These are phyloP conservation scores for Candida easanensis DNA, from an alignment of 805 yeast genomes.

Conservation along the genomic window DNA sequence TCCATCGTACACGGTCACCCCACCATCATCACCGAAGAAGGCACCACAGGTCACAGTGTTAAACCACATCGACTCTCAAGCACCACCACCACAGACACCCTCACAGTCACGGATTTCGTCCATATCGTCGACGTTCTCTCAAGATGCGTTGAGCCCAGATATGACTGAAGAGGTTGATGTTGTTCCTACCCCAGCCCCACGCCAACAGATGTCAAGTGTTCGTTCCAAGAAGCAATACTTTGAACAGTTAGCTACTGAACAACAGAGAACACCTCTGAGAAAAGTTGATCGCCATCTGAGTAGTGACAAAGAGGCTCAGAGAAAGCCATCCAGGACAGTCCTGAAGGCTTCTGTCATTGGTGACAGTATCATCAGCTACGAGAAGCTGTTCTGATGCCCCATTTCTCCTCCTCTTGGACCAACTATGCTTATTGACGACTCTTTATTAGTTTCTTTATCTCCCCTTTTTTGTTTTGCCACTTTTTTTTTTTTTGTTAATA, in stretches of 20 bases:
- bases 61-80: neutral
- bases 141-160: neutral
- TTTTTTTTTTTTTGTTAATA: too few relatives aligned
- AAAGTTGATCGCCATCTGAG: neutral
- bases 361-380: slow-evolving; percentile 22
- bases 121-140: slow-evolving; percentile 6
- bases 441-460: too few relatives aligned
- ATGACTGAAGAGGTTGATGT: neutral
- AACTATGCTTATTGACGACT: too few relatives aligned
- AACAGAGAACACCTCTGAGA: neutral
- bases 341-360: slow-evolving; percentile 21
- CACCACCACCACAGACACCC: neutral
- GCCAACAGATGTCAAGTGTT: slow-evolving; percentile 7
- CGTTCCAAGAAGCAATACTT: slow-evolving; percentile 19
- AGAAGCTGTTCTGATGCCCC: slow-evolving; percentile 21
- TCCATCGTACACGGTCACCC: neutral
- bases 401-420: too few relatives aligned
- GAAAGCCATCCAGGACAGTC: slow-evolving; percentile 22
- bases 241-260: slow-evolving; percentile 11
- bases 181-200: neutral
- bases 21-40: neutral
- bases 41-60: neutral
- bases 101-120: slow-evolving; percentile 3
- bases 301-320: neutral
- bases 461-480: too few relatives aligned